phyloP scores from a whole-genome alignment of 768 basidiomycete species.

The Amanita brunnescens region DNA sequence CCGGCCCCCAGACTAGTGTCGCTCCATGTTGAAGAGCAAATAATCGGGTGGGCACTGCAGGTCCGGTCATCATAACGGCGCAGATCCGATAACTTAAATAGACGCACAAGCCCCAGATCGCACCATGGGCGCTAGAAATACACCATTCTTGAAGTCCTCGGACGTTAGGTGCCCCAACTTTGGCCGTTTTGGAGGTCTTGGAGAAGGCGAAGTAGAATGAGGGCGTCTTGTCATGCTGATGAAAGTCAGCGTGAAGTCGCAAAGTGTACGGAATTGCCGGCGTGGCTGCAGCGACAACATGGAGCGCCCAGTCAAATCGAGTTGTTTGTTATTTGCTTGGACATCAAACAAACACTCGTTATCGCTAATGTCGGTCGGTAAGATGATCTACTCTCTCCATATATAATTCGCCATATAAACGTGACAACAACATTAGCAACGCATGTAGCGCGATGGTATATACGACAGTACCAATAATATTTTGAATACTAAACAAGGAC shows the following conservation, averaged over 20 bases:
- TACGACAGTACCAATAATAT: slow-evolving; percentile 1
- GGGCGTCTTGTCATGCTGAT: slow-evolving; percentile 44
- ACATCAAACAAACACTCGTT: background rate
- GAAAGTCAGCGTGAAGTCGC: background rate
- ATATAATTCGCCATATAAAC: too few species aligned
- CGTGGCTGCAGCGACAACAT: background rate
- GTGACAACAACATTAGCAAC: background rate
- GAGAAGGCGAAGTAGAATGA: slow-evolving; percentile 38
- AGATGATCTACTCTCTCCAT: too few species aligned
- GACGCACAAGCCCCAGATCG: slow-evolving; percentile 79
- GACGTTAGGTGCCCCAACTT: slow-evolving; percentile 51
- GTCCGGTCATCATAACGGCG: slow-evolving; percentile 8
- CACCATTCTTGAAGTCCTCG: slow-evolving; percentile 78
- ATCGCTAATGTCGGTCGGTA: too few species aligned
- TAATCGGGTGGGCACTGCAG: slow-evolving; percentile 73
- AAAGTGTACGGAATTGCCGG: background rate
- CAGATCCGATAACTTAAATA: slow-evolving; percentile 6
- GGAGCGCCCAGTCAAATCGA: background rate
- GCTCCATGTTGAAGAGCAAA: slow-evolving; percentile 91
- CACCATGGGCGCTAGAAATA: slow-evolving; percentile 99
- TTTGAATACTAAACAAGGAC: background rate
- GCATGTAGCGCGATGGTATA: background rate
- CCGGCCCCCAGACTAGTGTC: slow-evolving; percentile 92
- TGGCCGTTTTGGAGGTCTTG: slow-evolving; percentile 44
- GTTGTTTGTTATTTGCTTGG: background rate